Percentiles rank a stretch among this genome's conserved stretches.
Conservation (phyloP, 176 grass and related monocot genomes). For the Oryza meridionalis region DNA sequence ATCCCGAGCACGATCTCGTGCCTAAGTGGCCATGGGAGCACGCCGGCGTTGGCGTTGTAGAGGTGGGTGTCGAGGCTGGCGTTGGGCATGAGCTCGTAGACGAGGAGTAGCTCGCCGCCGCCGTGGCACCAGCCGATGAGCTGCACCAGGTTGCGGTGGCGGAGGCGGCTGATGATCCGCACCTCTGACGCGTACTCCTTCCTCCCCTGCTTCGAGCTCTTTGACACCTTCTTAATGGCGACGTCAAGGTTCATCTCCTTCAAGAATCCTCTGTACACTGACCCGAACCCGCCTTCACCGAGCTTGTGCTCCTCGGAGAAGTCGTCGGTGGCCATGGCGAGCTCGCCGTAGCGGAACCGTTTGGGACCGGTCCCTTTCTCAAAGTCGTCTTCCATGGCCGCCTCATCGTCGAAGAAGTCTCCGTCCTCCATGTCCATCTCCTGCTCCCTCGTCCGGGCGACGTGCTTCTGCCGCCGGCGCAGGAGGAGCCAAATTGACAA, state of each 20-base stretch:
- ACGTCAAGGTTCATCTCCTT: too few relatives aligned
- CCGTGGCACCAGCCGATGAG: constrained; percentile 59
- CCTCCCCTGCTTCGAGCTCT: background rate
- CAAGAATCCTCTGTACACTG: too few relatives aligned
- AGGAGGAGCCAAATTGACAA: too few relatives aligned
- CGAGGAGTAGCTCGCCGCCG: constrained; percentile 22
- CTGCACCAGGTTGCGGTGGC: constrained; percentile 61
- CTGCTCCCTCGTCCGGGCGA: accelerated
- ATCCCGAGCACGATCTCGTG: background rate
- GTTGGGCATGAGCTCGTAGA: constrained; percentile 62
- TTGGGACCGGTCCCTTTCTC: too few relatives aligned
- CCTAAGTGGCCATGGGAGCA: background rate
- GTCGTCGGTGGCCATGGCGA: background rate
- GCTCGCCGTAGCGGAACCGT: constrained; percentile 35
- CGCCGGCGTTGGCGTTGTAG: too few relatives aligned
- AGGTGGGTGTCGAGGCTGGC: constrained; percentile 47
- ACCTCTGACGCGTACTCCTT: constrained; percentile 65
- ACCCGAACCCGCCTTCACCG: too few relatives aligned
- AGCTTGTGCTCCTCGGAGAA: background rate
- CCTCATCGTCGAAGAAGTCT: too few relatives aligned
- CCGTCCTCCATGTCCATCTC: too few relatives aligned
- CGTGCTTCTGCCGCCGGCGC: too few relatives aligned
- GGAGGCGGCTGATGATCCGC: constrained; percentile 51
- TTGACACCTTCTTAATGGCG: too few relatives aligned
- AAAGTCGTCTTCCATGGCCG: too few relatives aligned